phyloP scores from a whole-genome alignment of 1,139 yeast genomes.

The Sugiyamaella castrensis region DNA sequence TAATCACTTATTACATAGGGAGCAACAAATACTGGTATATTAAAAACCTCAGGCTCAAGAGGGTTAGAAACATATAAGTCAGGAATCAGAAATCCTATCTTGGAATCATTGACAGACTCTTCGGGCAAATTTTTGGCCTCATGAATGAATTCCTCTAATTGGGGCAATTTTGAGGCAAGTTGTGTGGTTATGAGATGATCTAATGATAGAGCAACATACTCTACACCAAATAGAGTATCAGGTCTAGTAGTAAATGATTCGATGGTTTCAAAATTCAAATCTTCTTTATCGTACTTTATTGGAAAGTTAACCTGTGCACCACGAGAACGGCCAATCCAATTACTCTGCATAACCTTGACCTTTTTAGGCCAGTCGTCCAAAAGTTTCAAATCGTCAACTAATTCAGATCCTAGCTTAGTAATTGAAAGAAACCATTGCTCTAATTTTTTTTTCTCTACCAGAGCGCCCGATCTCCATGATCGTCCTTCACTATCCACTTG shows the following conservation, averaged over 20 bases:
- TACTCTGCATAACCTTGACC: slow-evolving; percentile 83
- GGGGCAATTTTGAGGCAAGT: slow-evolving; percentile 38
- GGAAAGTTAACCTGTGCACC: slow-evolving; percentile 60
- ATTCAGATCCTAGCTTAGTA: slow-evolving; percentile 69
- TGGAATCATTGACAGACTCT: slow-evolving; percentile 42
- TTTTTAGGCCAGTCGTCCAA: slow-evolving; percentile 81
- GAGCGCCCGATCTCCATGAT: slow-evolving; percentile 96
- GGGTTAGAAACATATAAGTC: slow-evolving; percentile 59
- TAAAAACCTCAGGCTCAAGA: slow-evolving; percentile 38
- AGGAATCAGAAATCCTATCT: slow-evolving; percentile 58
- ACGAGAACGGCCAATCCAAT: slow-evolving; percentile 88
- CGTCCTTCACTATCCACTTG: slow-evolving; percentile 89
- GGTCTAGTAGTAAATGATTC: slow-evolving; percentile 74
- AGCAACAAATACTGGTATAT: slow-evolving; percentile 79
- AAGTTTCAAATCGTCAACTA: slow-evolving; percentile 58
- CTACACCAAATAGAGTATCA: slow-evolving; percentile 80
- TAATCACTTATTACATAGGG: slow-evolving; percentile 83
- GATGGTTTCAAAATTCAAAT: background rate
- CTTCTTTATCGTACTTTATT: slow-evolving; percentile 8
- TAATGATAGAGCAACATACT: slow-evolving; percentile 72
- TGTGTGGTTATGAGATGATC: slow-evolving; percentile 60
- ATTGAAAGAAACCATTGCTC: slow-evolving; percentile 94
- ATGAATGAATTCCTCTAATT: slow-evolving; percentile 49
- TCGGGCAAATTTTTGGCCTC: slow-evolving; percentile 41
- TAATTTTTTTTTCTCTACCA: slow-evolving; percentile 74